These are phyloP conservation scores for Yamadazyma paraphyllophila DNA, from an alignment of 805 yeast species.

Conservation along the genomic window DNA sequence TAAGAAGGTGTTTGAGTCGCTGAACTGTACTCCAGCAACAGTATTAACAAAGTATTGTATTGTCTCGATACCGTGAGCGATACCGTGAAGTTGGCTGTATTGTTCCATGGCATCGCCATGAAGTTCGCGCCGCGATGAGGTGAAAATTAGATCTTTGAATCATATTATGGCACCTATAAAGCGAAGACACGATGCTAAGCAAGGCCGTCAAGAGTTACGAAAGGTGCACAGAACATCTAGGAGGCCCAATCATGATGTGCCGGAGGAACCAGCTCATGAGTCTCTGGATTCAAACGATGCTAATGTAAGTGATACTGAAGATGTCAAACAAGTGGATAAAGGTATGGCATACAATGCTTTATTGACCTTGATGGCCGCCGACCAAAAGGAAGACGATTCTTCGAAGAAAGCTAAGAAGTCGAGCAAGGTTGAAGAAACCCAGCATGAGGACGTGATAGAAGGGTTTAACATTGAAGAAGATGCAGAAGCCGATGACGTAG, in stretches of 20 bases:
- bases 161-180: conserved; percentile 5
- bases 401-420: conserved; percentile 7
- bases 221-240: conserved; percentile 55
- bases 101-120: no score
- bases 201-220: conserved; percentile 63
- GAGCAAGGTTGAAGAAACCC: conserved; percentile 15
- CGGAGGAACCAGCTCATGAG: neutral
- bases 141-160: neutral
- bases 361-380: conserved; percentile 56
- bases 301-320: conserved; percentile 15
- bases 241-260: conserved; percentile 21
- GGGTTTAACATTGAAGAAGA: conserved; percentile 29
- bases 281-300: conserved; percentile 5
- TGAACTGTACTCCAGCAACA: no score
- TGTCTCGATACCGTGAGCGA: no score
- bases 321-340: conserved; percentile 16
- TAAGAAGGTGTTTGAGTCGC: neutral
- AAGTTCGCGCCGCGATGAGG: conserved; percentile 6
- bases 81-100: no score
- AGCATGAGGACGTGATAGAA: conserved; percentile 32
- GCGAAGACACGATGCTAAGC: conserved; percentile 8
- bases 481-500: conserved; percentile 17
- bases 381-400: conserved; percentile 22
- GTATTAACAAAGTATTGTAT: no score
- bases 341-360: conserved; percentile 65